Evolutionary conservation across 164 flowering plant genomes (phyloP).

Genomic region (Echeveria elegans): DNA sequence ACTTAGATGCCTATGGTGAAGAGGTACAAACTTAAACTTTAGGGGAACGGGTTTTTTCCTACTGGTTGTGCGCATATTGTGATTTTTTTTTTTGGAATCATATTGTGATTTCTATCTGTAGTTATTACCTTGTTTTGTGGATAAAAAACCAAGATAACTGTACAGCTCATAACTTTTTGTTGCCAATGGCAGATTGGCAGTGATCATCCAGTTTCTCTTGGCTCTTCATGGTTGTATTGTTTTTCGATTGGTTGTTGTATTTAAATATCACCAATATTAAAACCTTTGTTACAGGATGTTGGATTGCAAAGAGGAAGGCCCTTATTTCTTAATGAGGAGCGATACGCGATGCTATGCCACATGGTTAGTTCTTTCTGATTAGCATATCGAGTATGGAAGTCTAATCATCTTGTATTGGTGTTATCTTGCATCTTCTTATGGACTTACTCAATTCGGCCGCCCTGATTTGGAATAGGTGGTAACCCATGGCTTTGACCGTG

Average conservation of each 20-base stretch:
- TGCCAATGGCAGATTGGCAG: too few relatives aligned
- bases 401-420: neutral
- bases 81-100: too few relatives aligned
- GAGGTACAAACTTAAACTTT: slow-evolving; percentile 43
- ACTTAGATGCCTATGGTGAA: slow-evolving; percentile 93
- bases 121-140: neutral
- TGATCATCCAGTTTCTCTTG: neutral
- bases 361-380: slow-evolving; percentile 37
- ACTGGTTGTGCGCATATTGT: too few relatives aligned
- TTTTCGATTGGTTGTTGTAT: neutral
- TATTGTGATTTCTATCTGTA: neutral
- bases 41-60: neutral
- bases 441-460: neutral
- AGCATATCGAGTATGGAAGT: neutral
- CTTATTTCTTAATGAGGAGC: slow-evolving; percentile 73
- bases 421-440: neutral
- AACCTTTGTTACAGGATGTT: slow-evolving; percentile 41
- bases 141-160: neutral
- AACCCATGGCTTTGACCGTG: slow-evolving; percentile 85
- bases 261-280: neutral
- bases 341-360: slow-evolving; percentile 71
- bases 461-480: slow-evolving; percentile 50
- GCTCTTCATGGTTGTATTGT: too few relatives aligned
- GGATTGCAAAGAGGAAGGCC: slow-evolving; percentile 85
- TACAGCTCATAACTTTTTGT: neutral